Base-by-base conservation (phyloP, 495 filamentous ascomycete genomes). In the Antarctomyces pellizariae region DNA sequence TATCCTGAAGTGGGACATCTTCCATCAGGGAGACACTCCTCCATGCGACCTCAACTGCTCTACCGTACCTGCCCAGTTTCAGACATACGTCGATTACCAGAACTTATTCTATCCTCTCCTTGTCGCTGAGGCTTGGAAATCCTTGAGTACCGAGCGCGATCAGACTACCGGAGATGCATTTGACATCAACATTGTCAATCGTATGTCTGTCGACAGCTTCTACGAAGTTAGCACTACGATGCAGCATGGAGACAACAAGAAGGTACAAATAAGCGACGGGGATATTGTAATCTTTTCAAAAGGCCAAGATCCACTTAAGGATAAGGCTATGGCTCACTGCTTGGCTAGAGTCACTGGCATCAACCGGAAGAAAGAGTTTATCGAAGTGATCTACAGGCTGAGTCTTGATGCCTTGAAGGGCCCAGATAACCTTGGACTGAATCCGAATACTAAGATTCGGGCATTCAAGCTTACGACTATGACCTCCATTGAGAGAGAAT, bases 101-200 rank as follows among this genome's bases (percentile, higher is more conserved):
- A 57, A 62, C 26, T 84, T 78, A 0, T 97, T 95, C 54, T 67
- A 82, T 31, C 89, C 86, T 7, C 56, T 97, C 19, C 60, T 97
- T 17, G 67, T 89, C 24, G 69, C 91, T 25, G 86, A 97, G 47
- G 84, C 82, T 25, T 97, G 86, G 86, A 76, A 90, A 45, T 72
- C 77, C 1, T 86, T 97, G 38, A 67, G 90, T 17, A 77, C 77
- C 24, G 66, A 74, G 2, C 79, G 77, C 41, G 82, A 97, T 39
- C 89, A 97, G 47, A 64, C 65, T 8, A 68, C 54, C 13, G 71
- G 68, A 40, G 77, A 70, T 31, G 57, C 72, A 0, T 76, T 86
- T 34, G 77, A 80, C 27, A 63, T 93, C 40, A 89, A 79, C 30
- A 53, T 95, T 7, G 62, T 74, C 24, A 84, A 71, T 36, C 73